Base-by-base conservation (phyloP, 2,329 filamentous ascomycete genomes). In the Fusarium algeriense region DNA sequence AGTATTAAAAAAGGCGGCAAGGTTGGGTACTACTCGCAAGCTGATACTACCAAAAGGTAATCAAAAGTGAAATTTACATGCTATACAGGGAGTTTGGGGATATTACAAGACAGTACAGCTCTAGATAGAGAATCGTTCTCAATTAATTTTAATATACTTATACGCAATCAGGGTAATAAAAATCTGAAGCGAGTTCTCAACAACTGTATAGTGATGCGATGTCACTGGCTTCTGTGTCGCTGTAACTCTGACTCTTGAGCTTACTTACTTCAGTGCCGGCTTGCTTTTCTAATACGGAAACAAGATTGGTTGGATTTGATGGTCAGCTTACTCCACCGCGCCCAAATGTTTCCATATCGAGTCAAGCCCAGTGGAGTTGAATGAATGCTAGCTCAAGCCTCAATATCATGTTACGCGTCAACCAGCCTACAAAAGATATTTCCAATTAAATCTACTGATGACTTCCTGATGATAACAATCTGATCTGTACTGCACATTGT, bases 331-430 rank as follows among this genome's bases (percentile, higher is more conserved):
- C 46, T 14, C 3, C 38, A 20, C 37, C 28, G 70, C 70, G 70
- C 38, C 73, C 50, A 37, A 69, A 63, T 63, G 43, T 23, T 73
- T 56, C 70, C 49, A 8, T 17, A 56, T 71, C 5, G 6, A 15
- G 69, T 49, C 41, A 66, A 53, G 40, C 15, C 4, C 5, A 23
- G 45, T 52, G 61, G 63, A 15, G 40, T 5, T 6, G 4, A 40
- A 14, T 20, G 14, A 26, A 43, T 12, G 46, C 12, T 13, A 7
- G 34, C 28, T 35, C 14, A 30, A 52, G 32, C 48, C 48, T n/a
- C 20, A 17, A 26, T 26, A 26, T 20, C 1, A n/a, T 45, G 20
- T 30, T 43, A 10, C 35, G 26, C 28, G n/a, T 44, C 15, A 35
- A 15, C 26, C 19, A 37, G 48, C 7, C 9, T 17, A 1, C 6